These are phyloP conservation scores for Phytophthora syringae DNA, from an alignment of 352 stramenopile genomes.

Conservation along the genomic window DNA sequence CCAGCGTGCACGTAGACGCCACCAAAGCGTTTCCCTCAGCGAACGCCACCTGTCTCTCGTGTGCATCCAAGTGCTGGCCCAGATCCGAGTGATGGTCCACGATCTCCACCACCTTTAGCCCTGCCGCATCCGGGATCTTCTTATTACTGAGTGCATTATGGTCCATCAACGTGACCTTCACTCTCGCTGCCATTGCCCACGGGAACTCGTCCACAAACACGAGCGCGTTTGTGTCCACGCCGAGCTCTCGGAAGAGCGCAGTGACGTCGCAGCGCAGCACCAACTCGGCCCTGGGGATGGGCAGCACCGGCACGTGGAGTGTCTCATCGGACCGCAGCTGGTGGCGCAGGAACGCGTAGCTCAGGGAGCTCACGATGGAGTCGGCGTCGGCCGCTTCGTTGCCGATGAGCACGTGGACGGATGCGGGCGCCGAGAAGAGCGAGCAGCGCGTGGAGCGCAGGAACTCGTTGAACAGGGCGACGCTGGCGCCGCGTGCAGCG, in stretches of 20 bases:
- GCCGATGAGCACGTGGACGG: conserved; percentile 71
- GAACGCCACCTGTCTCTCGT: conserved; percentile 71
- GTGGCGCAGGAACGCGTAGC: conserved; percentile 62
- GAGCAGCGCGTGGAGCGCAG: conserved; percentile 14
- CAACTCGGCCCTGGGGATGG: conserved; percentile 69
- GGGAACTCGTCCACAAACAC: conserved; percentile 84
- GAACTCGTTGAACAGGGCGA: conserved; percentile 30
- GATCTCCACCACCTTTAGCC: conserved; percentile 67
- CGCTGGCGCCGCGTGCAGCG: conserved; percentile 16
- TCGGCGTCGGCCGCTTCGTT: conserved; percentile 86
- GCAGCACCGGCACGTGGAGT: conserved; percentile 62
- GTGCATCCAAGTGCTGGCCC: conserved; percentile 45
- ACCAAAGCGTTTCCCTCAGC: conserved; percentile 69
- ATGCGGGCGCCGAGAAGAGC: conserved; percentile 5
- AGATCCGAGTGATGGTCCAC: conserved; percentile 83
- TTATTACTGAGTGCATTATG: conserved; percentile 80
- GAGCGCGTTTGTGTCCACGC: conserved; percentile 59
- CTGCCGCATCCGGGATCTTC: conserved; percentile 35
- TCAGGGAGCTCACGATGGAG: conserved; percentile 83
- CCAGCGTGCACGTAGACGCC: conserved; percentile 78
- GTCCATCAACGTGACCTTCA: conserved; percentile 70
- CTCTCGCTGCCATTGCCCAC: conserved; percentile 38
- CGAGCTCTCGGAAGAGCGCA: conserved; percentile 61
- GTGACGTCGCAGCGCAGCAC: conserved; percentile 71
- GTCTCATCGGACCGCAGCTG: conserved; percentile 12